These are phyloP conservation scores for Fraxinus xanthoxyloides DNA, from an alignment of 305 asterid species.

Conservation along the genomic window DNA sequence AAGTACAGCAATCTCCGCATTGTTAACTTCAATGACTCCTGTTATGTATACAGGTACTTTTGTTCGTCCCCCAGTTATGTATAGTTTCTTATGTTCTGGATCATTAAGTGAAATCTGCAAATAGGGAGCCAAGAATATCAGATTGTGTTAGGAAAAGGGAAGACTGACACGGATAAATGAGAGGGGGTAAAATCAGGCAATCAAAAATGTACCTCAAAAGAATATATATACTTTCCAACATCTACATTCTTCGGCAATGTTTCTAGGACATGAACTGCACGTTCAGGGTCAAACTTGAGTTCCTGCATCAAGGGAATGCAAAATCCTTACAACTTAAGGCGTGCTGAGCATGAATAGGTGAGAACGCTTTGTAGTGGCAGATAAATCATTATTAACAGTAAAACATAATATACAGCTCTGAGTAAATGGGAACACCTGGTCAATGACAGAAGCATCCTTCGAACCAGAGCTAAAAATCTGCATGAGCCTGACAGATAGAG, in stretches of 20 bases:
- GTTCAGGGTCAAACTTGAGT: conserved; percentile 61
- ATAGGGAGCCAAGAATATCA: conserved; percentile 23
- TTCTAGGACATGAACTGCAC: conserved; percentile 66
- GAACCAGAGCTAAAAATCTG: conserved; percentile 75
- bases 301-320: conserved; percentile 51
- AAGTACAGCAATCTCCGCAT: conserved; percentile 64
- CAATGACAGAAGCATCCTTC: conserved; percentile 72
- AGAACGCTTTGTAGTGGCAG: conserved; percentile 6
- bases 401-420: conserved; percentile 22
- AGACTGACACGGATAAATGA: conserved; percentile 3
- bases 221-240: conserved; percentile 65
- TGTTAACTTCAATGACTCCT: conserved; percentile 61
- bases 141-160: conserved; percentile 21
- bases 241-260: conserved; percentile 59
- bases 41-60: conserved; percentile 70
- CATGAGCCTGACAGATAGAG: conserved; percentile 80
- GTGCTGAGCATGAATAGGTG: conserved; percentile 11
- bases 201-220: conserved; percentile 71
- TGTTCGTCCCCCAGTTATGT: conserved; percentile 83
- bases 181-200: conserved; percentile 13
- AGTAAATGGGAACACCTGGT: conserved; percentile 48
- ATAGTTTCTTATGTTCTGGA: conserved; percentile 68
- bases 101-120: conserved; percentile 66
- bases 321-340: conserved; percentile 22
- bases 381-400: background rate